Percentiles rank a stretch among this genome's conserved stretches.
These are phyloP conservation scores for Polyporus arcularius DNA, from an alignment of 768 basidiomycete species.

Conservation along the genomic window DNA sequence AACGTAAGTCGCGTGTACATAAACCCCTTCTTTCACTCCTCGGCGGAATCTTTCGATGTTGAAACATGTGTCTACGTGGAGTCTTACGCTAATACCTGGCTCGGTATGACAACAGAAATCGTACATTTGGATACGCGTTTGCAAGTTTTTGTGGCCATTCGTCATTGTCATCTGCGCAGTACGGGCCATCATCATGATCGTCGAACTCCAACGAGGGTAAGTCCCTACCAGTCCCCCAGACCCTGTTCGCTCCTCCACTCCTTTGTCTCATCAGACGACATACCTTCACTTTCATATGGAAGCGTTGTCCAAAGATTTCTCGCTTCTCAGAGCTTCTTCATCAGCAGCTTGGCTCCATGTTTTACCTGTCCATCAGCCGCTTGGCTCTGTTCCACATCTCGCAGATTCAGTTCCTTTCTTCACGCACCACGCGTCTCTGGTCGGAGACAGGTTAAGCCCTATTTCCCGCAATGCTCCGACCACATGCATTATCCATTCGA, in stretches of 20 bases:
- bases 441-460: no score
- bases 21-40: slow-evolving; percentile 2
- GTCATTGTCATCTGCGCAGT: slow-evolving; percentile 63
- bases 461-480: not conserved
- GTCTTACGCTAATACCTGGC: not conserved
- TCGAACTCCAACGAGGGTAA: slow-evolving; percentile 69
- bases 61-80: not conserved
- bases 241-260: not conserved
- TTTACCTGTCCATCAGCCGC: slow-evolving; percentile 6
- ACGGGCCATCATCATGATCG: slow-evolving; percentile 72
- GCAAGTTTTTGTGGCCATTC: slow-evolving; percentile 72
- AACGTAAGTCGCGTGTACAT: slow-evolving; percentile 48
- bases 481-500: slow-evolving; percentile 9
- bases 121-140: slow-evolving; percentile 65
- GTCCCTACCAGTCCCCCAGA: slow-evolving; percentile 31
- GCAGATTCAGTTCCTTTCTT: not conserved
- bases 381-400: no score
- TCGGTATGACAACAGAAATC: slow-evolving; percentile 50
- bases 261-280: slow-evolving; percentile 14
- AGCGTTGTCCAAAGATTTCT: slow-evolving; percentile 6
- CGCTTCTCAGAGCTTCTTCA: slow-evolving; percentile 13
- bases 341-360: slow-evolving; percentile 13
- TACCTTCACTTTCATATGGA: slow-evolving; percentile 14
- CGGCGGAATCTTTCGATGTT: not conserved
- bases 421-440: not conserved